phyloP scores from a whole-genome alignment of 1,284 basidiomycete genomes.

The Apiotrichum domesticum region DNA sequence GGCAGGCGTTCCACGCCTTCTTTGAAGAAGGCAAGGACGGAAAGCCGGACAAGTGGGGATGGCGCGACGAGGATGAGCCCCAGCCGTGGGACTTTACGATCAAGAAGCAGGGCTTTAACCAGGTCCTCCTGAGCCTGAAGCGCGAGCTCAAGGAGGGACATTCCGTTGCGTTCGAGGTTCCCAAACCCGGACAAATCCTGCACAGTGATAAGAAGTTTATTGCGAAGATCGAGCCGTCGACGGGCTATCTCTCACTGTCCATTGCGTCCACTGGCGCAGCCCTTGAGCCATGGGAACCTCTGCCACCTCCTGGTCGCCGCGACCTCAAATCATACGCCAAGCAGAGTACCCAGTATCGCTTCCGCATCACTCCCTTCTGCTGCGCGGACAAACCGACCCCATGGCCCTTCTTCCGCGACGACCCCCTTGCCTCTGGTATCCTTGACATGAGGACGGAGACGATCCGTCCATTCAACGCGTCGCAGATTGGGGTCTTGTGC shows the following conservation, averaged over 20 bases:
- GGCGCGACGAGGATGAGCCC: conserved; percentile 23
- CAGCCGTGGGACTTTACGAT: conserved; percentile 20
- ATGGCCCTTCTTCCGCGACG: conserved; percentile 32
- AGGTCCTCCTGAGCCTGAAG: background rate
- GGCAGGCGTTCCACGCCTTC: conserved; percentile 12
- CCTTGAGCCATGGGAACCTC: conserved; percentile 4
- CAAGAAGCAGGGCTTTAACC: background rate
- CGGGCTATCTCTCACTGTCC: conserved; percentile 14
- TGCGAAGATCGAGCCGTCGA: conserved; percentile 10
- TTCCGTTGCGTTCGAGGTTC: background rate
- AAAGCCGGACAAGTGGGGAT: conserved; percentile 8
- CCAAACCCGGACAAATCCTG: background rate
- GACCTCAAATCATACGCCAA: background rate
- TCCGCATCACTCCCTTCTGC: conserved; percentile 31
- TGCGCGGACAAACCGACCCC: conserved; percentile 22
- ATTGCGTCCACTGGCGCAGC: background rate
- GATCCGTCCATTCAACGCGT: conserved; percentile 19
- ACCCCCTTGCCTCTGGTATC: conserved; percentile 26
- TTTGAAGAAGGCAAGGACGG: conserved; percentile 5
- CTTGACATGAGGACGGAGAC: conserved; percentile 17
- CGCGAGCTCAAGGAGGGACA: conserved; percentile 1
- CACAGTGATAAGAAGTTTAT: conserved; percentile 3
- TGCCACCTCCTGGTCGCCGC: background rate
- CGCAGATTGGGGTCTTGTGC: conserved; percentile 20
- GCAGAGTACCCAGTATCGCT: background rate